Evolutionary conservation across 352 stramenopile species (phyloP).

Genomic region (Phytophthora tentaculata): DNA sequence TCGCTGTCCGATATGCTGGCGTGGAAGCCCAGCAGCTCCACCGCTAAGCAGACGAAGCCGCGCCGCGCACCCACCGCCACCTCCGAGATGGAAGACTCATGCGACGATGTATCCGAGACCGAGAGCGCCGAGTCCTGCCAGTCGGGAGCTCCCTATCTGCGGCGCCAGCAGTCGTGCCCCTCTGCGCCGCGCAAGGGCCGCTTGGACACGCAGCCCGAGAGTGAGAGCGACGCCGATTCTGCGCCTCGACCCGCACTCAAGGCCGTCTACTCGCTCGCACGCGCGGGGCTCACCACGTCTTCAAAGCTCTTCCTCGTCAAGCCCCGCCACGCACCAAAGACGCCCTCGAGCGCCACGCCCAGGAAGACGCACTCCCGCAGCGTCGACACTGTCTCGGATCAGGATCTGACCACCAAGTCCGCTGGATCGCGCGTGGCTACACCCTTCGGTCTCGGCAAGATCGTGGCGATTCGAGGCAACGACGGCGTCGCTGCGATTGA

Average conservation of each 20-base stretch:
- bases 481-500: conserved; percentile 62
- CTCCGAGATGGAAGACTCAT: conserved; percentile 47
- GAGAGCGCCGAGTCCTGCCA: conserved; percentile 57
- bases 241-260: conserved; percentile 26
- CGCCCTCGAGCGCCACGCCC: conserved; percentile 1
- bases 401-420: conserved; percentile 45
- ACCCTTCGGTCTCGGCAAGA: conserved; percentile 67
- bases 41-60: conserved; percentile 21
- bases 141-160: conserved; percentile 22
- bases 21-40: conserved; percentile 36
- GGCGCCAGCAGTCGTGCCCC: conserved; percentile 38
- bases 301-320: conserved; percentile 64
- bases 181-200: conserved; percentile 20
- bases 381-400: conserved; percentile 52
- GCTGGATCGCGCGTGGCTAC: conserved; percentile 62
- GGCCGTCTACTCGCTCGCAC: conserved; percentile 62
- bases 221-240: conserved; percentile 33
- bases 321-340: conserved; percentile 17
- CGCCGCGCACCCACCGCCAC: conserved; percentile 47
- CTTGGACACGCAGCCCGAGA: conserved; percentile 34
- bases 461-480: conserved; percentile 52
- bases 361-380: conserved; percentile 44
- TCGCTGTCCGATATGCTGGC: conserved; percentile 43
- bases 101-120: conserved; percentile 61
- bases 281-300: conserved; percentile 45